Evolutionary conservation across 78 protist genomes (phyloP).

Genomic region (Thecamonas trahens): DNA sequence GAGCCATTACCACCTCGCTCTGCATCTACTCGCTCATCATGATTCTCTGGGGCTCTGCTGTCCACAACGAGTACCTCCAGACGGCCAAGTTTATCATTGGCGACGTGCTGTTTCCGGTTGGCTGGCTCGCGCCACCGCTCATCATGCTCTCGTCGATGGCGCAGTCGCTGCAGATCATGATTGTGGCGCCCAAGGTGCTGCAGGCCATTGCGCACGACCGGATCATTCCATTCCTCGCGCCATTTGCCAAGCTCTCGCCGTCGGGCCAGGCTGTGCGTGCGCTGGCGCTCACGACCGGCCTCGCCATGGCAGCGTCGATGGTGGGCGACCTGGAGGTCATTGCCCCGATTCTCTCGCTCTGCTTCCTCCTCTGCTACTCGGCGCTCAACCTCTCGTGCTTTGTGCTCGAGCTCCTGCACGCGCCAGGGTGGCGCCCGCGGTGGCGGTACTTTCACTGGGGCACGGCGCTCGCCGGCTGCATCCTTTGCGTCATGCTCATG

Average conservation of each 20-base stretch:
- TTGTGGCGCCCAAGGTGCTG: slow-evolving; percentile 11
- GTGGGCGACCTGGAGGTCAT: not conserved
- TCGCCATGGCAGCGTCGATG: not conserved
- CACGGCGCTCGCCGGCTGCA: not conserved
- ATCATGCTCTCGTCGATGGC: slow-evolving; percentile 7
- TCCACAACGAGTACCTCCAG: not conserved
- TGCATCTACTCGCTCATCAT: not conserved
- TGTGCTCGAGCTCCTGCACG: not conserved
- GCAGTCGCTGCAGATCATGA: slow-evolving; percentile 3
- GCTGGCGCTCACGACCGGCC: not conserved
- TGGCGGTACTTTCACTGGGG: slow-evolving; percentile 15
- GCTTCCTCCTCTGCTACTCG: slow-evolving; percentile 23
- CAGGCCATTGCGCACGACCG: slow-evolving; percentile 7
- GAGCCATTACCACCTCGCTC: slow-evolving; percentile 1
- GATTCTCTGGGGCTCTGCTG: not conserved
- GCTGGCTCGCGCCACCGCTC: not conserved
- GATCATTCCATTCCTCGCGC: slow-evolving; percentile 4
- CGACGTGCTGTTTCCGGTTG: slow-evolving; percentile 3
- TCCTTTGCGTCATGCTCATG: slow-evolving; percentile 12
- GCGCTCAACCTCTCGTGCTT: slow-evolving; percentile 13
- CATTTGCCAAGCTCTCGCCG: too few species aligned
- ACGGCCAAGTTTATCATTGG: not conserved
- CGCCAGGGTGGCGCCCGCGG: slow-evolving; percentile 27
- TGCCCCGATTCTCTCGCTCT: slow-evolving; percentile 16
- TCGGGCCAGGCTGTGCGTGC: not conserved